These are phyloP conservation scores for Wallacemonas sp. DNA, from an alignment of 208 protist species.

Conservation along the genomic window DNA sequence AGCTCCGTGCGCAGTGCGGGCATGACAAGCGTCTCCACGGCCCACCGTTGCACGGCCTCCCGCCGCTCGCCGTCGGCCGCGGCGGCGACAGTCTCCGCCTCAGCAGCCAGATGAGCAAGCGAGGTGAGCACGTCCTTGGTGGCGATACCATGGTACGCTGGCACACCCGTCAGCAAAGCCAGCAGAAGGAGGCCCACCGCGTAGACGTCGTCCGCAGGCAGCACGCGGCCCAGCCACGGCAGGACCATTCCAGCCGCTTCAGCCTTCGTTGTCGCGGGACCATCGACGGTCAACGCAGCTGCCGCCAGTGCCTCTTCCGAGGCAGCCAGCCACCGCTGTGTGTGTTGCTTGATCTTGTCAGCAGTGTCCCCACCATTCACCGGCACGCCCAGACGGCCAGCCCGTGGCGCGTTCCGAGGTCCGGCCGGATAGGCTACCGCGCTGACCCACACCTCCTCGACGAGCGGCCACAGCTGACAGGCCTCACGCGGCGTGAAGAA, in stretches of 20 bases:
- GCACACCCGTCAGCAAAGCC: constrained; percentile 47
- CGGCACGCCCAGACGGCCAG: background rate
- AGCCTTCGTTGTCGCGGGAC: background rate
- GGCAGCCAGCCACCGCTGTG: constrained; percentile 13
- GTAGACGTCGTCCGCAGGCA: constrained; percentile 69
- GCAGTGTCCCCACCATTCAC: constrained; percentile 7
- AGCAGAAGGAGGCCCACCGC: constrained; percentile 64
- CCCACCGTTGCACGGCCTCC: background rate
- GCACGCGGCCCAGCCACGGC: constrained; percentile 6
- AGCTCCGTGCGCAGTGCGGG: background rate
- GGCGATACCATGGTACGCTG: constrained; percentile 43
- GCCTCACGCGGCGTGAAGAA: constrained; percentile 42
- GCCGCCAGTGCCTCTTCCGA: background rate
- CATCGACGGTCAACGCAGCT: background rate
- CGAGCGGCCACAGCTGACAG: constrained; percentile 15
- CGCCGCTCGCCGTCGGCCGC: background rate
- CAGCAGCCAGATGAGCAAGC: background rate
- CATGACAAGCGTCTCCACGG: constrained; percentile 11
- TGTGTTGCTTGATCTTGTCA: constrained; percentile 29
- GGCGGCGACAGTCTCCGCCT: background rate
- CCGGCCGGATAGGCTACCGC: background rate
- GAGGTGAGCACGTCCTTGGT: constrained; percentile 29
- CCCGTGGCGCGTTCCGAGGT: background rate
- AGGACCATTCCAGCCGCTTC: background rate
- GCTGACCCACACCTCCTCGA: constrained; percentile 10